These are phyloP conservation scores for Castanopsis chinensis DNA, from an alignment of 306 rosid genomes.

Conservation along the genomic window DNA sequence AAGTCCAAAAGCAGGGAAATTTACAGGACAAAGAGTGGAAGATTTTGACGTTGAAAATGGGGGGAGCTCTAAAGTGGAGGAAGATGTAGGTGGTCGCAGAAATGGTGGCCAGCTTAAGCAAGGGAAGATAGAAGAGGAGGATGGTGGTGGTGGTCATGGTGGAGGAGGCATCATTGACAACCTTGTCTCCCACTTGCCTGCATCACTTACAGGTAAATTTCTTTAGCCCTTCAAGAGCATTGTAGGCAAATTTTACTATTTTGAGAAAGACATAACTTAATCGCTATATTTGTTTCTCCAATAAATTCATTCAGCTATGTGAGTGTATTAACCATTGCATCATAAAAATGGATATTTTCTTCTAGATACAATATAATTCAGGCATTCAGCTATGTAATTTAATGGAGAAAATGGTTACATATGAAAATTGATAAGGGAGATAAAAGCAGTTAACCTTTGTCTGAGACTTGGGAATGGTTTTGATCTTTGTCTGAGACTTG, in stretches of 20 bases:
- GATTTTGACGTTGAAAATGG: constrained; percentile 9
- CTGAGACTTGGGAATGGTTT: neutral
- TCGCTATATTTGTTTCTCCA: no score
- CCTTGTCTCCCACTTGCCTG: constrained; percentile 46
- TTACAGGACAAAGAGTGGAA: neutral
- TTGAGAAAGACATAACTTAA: neutral
- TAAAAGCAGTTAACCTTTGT: neutral
- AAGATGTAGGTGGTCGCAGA: constrained; percentile 13
- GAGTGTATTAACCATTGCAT: no score
- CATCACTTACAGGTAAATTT: constrained; percentile 39
- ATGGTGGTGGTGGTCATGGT: neutral
- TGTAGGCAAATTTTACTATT: neutral
- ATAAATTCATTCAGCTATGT: no score
- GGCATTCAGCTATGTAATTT: no score
- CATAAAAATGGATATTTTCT: no score
- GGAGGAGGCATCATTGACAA: constrained; percentile 36
- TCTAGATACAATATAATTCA: no score
- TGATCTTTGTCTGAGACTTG: neutral
- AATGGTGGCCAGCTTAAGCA: constrained; percentile 3
- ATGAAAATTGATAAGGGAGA: neutral
- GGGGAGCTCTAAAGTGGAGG: constrained; percentile 13
- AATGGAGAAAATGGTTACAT: neutral
- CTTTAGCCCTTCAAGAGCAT: neutral
- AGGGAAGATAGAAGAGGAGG: constrained; percentile 1
- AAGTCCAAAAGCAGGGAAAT: constrained; percentile 21